Conservation (phyloP, 2,329 filamentous ascomycete genomes). For the Talaromyces sp. region DNA sequence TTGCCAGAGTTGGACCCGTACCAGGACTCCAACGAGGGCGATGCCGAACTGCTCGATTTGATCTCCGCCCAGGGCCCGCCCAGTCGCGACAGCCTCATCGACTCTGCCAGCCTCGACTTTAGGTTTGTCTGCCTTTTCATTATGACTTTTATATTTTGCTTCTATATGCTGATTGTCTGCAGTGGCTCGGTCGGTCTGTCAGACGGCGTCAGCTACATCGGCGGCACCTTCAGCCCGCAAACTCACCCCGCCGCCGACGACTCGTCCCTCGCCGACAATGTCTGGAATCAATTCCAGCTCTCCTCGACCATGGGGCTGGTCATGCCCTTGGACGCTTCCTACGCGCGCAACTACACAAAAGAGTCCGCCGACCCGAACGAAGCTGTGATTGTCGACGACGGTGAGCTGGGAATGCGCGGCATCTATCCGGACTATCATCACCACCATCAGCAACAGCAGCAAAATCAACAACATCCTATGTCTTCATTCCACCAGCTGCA, state of each 20-base stretch:
- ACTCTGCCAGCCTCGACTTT: conserved; percentile 19
- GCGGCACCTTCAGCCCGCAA: conserved; percentile 31
- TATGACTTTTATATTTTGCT: background rate
- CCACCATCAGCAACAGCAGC: background rate
- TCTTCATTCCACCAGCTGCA: conserved; percentile 8
- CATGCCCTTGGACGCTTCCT: conserved; percentile 26
- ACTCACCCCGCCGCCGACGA: conserved; percentile 33
- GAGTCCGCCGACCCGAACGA: conserved; percentile 18
- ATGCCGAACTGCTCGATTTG: conserved; percentile 29
- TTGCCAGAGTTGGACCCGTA: conserved; percentile 33
- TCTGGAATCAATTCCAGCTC: conserved; percentile 33
- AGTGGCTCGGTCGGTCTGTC: conserved; percentile 27
- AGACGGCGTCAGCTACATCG: conserved; percentile 26
- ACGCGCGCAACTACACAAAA: conserved; percentile 31
- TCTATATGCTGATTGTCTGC: conserved; percentile 3
- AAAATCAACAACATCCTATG: conserved; percentile 1
- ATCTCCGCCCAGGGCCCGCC: conserved; percentile 25
- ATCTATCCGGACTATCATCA: conserved; percentile 3
- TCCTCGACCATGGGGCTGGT: conserved; percentile 26
- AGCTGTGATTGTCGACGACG: conserved; percentile 32
- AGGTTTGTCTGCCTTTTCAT: conserved; percentile 20
- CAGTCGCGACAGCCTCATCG: conserved; percentile 17
- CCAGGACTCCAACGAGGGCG: conserved; percentile 33
- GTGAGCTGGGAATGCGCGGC: conserved; percentile 11
- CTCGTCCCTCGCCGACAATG: conserved; percentile 31